phyloP scores from a whole-genome alignment of 176 grass and related monocot species.

The Otatea glauca region DNA sequence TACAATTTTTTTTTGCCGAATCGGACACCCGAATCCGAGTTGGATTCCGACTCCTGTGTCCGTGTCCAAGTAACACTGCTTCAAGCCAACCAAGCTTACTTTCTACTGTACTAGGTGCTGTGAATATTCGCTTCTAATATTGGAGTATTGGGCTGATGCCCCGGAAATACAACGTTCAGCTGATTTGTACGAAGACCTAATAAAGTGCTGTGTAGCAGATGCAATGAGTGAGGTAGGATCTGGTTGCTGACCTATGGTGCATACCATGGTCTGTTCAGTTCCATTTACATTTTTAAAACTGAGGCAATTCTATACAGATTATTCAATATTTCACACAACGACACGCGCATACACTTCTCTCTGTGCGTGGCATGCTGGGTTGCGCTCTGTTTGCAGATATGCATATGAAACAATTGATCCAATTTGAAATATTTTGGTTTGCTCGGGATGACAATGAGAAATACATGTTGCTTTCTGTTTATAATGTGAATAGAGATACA shows the following conservation, averaged over 20 bases:
- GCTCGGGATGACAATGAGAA: slow-evolving; percentile 5
- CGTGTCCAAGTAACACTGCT: background rate
- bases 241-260: slow-evolving; percentile 28
- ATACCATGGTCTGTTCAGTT: background rate
- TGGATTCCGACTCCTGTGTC: too few relatives aligned
- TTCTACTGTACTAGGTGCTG: slow-evolving; percentile 69
- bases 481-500: slow-evolving; percentile 18
- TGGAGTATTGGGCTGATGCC: slow-evolving; percentile 99
- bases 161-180: slow-evolving; percentile 93
- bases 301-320: background rate
- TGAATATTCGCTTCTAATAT: slow-evolving; percentile 82
- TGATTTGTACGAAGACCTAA: slow-evolving; percentile 93
- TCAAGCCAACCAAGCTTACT: slow-evolving; percentile 32
- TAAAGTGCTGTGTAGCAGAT: slow-evolving; percentile 95
- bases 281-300: slow-evolving; percentile 25
- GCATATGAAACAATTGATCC: slow-evolving; percentile 17
- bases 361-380: background rate
- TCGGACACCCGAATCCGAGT: too few relatives aligned
- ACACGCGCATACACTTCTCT: background rate
- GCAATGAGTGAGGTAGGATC: slow-evolving; percentile 94
- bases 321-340: slow-evolving; percentile 2
- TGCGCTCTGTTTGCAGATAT: background rate
- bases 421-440: slow-evolving; percentile 16
- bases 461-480: slow-evolving; percentile 16
- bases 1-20: too few relatives aligned